Percentiles rank a stretch among this genome's conserved stretches.
phyloP scores from a whole-genome alignment of 2,329 filamentous ascomycete species.

The Alternaria infectoria region DNA sequence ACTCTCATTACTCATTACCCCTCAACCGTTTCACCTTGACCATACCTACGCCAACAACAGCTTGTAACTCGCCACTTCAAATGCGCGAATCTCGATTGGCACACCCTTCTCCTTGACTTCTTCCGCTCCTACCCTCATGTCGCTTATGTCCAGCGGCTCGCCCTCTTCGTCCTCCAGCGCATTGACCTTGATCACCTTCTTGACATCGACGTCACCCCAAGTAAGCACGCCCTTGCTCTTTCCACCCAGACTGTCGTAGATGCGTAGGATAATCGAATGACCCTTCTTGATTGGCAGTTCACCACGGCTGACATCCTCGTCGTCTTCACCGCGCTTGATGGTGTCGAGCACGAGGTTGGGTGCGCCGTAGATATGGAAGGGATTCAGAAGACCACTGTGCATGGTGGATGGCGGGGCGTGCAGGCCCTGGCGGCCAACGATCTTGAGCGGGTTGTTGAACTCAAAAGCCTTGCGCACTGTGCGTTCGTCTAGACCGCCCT shows the following conservation, averaged over 20 bases:
- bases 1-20: background rate
- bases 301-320: conserved; percentile 59
- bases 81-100: conserved; percentile 67
- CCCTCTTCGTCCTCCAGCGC: conserved; percentile 87
- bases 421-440: conserved; percentile 50
- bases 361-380: conserved; percentile 70
- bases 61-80: conserved; percentile 84
- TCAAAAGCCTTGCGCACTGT: conserved; percentile 86
- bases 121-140: conserved; percentile 58
- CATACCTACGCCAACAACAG: conserved; percentile 48
- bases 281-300: conserved; percentile 69
- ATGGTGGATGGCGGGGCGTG: conserved; percentile 38
- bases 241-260: conserved; percentile 90
- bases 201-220: conserved; percentile 70
- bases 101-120: conserved; percentile 56
- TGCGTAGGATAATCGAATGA: conserved; percentile 78
- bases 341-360: conserved; percentile 80
- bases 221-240: conserved; percentile 73
- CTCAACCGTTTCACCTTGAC: background rate
- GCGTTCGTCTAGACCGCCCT: conserved; percentile 70
- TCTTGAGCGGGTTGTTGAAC: conserved; percentile 82
- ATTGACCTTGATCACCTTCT: conserved; percentile 82
- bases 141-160: conserved; percentile 53
- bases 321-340: conserved; percentile 80
- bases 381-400: conserved; percentile 49